phyloP scores from a whole-genome alignment of 2,329 filamentous ascomycete genomes.

The Tolypocladium guangdongense region DNA sequence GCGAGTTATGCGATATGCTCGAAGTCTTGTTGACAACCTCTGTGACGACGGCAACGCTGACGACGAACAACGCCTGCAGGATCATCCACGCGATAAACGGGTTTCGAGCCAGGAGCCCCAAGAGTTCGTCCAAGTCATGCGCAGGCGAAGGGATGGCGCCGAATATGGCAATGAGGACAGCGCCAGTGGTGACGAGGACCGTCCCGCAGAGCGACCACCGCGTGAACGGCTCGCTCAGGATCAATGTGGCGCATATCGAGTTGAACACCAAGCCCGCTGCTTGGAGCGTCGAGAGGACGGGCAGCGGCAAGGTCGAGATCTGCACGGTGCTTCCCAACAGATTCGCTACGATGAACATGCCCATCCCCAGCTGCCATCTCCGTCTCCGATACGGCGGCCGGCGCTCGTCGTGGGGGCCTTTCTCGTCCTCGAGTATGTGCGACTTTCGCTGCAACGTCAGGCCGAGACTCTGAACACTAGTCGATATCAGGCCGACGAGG shows the following conservation, averaged over 20 bases:
- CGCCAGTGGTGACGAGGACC: constrained; percentile 73
- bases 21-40: constrained; percentile 43
- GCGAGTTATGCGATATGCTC: constrained; percentile 46
- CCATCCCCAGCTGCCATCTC: constrained; percentile 95
- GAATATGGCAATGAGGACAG: constrained; percentile 86
- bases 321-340: constrained; percentile 92
- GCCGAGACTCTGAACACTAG: constrained; percentile 87
- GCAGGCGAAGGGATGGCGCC: constrained; percentile 89
- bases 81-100: constrained; percentile 87
- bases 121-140: constrained; percentile 73
- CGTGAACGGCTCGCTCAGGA: constrained; percentile 89
- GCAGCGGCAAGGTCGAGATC: constrained; percentile 89
- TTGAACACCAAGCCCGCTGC: constrained; percentile 97
- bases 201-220: constrained; percentile 87
- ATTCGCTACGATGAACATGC: constrained; percentile 92
- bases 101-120: constrained; percentile 60
- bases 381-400: constrained; percentile 81
- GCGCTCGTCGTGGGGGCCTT: constrained; percentile 64
- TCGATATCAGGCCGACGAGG: constrained; percentile 83
- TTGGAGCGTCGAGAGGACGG: constrained; percentile 89
- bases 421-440: constrained; percentile 94
- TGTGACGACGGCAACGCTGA: constrained; percentile 53
- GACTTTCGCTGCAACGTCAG: constrained; percentile 96
- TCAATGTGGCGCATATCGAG: constrained; percentile 88
- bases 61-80: constrained; percentile 62